phyloP scores from a whole-genome alignment of 179 eudicot genomes.

The Gypsophila paniculata region DNA sequence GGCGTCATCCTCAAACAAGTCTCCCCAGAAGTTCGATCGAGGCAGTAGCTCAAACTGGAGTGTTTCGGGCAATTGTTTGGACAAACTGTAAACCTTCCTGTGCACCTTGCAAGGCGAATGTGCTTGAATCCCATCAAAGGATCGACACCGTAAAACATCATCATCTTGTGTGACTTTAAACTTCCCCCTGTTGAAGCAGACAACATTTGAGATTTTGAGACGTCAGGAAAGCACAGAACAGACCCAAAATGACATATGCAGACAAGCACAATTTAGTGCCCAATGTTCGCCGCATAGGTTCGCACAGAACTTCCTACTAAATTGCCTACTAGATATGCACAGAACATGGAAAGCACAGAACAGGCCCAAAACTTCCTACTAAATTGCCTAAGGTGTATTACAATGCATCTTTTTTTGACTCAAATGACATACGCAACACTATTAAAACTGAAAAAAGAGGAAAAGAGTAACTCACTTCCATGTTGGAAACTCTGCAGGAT shows the following conservation, averaged over 20 bases:
- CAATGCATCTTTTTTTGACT: background rate
- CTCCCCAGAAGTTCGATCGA: constrained; percentile 23
- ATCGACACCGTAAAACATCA: constrained; percentile 2
- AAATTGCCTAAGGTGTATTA: too few relatives aligned
- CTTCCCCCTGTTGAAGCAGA: constrained; percentile 28
- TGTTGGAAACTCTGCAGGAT: constrained; percentile 24
- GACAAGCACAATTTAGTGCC: too few relatives aligned
- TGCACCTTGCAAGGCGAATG: constrained; percentile 30
- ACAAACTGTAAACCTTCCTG: constrained; percentile 18
- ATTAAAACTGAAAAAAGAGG: background rate
- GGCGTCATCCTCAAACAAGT: constrained; percentile 22
- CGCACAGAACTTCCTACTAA: too few relatives aligned
- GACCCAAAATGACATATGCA: background rate
- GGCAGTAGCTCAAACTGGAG: constrained; percentile 29
- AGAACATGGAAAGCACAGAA: background rate
- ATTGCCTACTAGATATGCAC: too few relatives aligned
- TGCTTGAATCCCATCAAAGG: constrained; percentile 25
- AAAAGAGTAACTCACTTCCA: constrained; percentile 33
- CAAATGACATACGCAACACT: background rate
- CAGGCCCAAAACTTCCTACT: background rate
- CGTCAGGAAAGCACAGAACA: background rate
- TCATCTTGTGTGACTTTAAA: constrained; percentile 16
- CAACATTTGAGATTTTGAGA: background rate
- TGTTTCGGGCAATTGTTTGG: constrained; percentile 20
- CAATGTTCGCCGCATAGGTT: too few relatives aligned